Base-by-base conservation (phyloP, 148 eudicot genomes). In the Vaccinium corymbosum region DNA sequence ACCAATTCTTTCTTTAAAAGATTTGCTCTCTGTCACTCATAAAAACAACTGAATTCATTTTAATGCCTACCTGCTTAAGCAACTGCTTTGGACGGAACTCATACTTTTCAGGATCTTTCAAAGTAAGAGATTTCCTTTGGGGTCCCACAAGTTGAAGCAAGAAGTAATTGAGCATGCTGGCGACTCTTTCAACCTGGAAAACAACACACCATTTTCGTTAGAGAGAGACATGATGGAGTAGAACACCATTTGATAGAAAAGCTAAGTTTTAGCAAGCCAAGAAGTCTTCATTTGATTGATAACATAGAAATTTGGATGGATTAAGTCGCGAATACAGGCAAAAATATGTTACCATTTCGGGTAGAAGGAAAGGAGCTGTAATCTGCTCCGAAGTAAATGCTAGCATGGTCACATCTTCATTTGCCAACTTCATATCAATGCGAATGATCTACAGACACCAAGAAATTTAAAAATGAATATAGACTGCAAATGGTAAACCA, bases 141-240 rank as follows among this genome's bases (percentile, higher is more conserved):
- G 99, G 99, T 0, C 99, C 99, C 87, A 94, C 99, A 64, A 97
- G 95, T 90, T 97, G 99, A 38, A 97, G 87, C 84, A 97, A 59
- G 82, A 95, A 97, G 87, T 97, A 97, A 89, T 97, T 97, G 81
- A 97, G 92, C 99, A 97, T 97, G 88, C 97, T 94, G 76, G 98
- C 95, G 78, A 97, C 97, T 89, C 98, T 94, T 85, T 97, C 99
- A 80, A 95, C 98, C 99, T 97, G 90, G 14, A 87, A 85, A 80
- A 59, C 46, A n/a, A 89, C 62, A 64, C 17, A 4, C 12, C 15
- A 78, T 5, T 22, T 70, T 13, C 8, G 4, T 19, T 70, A 46
- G 25, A 73, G 74, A 68, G 25, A 64, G 38, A 61, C 77, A 51
- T 27, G 25, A 68, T 27, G 52, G 6, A 9, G 75, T 6, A 22